These are phyloP conservation scores for Entomortierella chlamydospora DNA, from an alignment of 192 early-diverging fungal genomes.

Conservation along the genomic window DNA sequence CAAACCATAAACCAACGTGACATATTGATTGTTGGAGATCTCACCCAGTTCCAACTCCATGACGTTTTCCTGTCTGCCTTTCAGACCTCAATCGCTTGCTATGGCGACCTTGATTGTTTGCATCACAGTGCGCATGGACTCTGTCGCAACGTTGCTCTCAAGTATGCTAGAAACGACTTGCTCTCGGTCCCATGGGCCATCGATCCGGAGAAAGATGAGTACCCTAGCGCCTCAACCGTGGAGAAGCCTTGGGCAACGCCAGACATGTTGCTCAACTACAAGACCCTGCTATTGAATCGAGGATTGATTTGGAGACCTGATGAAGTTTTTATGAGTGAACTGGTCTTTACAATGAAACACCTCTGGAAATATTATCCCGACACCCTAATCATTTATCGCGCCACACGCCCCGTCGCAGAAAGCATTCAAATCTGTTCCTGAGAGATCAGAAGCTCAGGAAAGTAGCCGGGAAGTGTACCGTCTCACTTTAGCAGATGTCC, in stretches of 20 bases:
- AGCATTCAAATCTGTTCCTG: conserved; percentile 44
- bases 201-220: conserved; percentile 45
- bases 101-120: conserved; percentile 65
- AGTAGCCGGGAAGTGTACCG: conserved; percentile 36
- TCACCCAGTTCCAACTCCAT: conserved; percentile 64
- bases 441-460: conserved; percentile 46
- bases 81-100: conserved; percentile 61
- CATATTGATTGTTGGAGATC: conserved; percentile 62
- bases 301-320: conserved; percentile 58
- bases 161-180: conserved; percentile 64
- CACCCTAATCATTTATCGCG: conserved; percentile 60
- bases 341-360: conserved; percentile 55
- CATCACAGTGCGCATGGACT: conserved; percentile 44
- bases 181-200: conserved; percentile 54
- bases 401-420: conserved; percentile 55
- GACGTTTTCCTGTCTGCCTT: conserved; percentile 63
- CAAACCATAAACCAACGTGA: conserved; percentile 45
- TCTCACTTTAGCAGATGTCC: conserved; percentile 51
- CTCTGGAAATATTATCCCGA: conserved; percentile 54
- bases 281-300: conserved; percentile 60
- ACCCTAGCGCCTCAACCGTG: conserved; percentile 42
- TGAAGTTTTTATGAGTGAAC: conserved; percentile 51
- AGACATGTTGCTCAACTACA: conserved; percentile 32
- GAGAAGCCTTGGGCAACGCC: conserved; percentile 55
- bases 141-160: conserved; percentile 25